Evolutionary conservation across 2,329 filamentous ascomycete species (phyloP).

Genomic region (Pseudogymnoascus sp.): DNA sequence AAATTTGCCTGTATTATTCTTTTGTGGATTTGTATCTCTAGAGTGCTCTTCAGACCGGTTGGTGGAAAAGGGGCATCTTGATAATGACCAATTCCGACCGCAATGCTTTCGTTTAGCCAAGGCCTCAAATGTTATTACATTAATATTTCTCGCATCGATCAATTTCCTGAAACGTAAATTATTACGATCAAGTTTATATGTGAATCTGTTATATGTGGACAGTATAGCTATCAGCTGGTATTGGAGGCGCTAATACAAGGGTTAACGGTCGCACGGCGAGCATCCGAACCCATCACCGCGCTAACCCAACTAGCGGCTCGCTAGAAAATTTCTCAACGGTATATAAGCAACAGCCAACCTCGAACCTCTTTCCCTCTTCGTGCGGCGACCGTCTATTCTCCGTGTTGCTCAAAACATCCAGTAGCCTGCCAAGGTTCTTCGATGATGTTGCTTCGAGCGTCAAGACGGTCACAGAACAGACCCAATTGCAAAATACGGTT

Average conservation of each 20-base stretch:
- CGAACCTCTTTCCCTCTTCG: constrained; percentile 21
- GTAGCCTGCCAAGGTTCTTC: constrained; percentile 14
- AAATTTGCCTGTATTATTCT: background rate
- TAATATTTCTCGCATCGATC: background rate
- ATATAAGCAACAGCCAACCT: background rate
- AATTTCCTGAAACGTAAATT: background rate
- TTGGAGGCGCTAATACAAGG: background rate
- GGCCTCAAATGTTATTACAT: background rate
- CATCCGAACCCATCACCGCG: background rate
- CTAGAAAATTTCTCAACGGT: background rate
- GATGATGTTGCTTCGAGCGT: constrained; percentile 30
- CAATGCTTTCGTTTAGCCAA: background rate
- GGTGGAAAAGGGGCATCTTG: background rate
- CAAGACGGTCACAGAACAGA: constrained; percentile 34
- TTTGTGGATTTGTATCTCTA: constrained; percentile 1
- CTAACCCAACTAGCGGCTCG: background rate
- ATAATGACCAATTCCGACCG: background rate
- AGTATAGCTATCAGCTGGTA: background rate
- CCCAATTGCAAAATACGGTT: constrained; percentile 67
- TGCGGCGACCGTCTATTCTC: constrained; percentile 28
- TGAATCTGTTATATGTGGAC: background rate
- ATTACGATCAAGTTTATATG: background rate
- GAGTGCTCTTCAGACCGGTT: background rate
- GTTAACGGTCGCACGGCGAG: background rate
- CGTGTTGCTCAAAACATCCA: constrained; percentile 30